These are phyloP conservation scores for Lagerstroemia speciosa DNA, from an alignment of 345 rosid species.

Conservation along the genomic window DNA sequence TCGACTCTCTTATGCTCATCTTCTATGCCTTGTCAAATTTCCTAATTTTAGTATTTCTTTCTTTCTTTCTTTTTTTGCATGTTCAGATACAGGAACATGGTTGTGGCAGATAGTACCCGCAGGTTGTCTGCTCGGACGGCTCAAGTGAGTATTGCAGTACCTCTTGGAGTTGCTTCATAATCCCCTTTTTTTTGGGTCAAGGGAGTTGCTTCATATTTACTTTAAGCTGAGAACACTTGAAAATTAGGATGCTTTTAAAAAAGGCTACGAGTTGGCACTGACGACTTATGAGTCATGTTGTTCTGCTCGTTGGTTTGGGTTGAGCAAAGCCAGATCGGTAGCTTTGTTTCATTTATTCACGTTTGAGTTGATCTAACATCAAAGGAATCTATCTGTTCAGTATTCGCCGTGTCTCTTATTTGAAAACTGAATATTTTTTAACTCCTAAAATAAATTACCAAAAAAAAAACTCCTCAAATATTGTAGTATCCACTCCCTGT, in stretches of 20 bases:
- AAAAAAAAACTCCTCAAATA: neutral
- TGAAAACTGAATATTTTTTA: neutral
- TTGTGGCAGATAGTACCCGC: neutral
- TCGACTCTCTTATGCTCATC: neutral
- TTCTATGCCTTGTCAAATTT: neutral
- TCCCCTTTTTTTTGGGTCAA: too few species aligned
- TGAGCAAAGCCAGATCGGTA: neutral
- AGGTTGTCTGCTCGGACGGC: neutral
- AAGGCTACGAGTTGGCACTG: neutral
- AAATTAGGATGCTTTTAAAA: neutral
- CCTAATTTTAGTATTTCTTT: neutral
- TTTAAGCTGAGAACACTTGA: neutral
- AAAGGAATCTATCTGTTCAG: neutral
- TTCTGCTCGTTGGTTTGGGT: neutral
- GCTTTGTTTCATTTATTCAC: neutral
- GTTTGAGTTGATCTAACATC: neutral
- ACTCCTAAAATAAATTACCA: too few species aligned
- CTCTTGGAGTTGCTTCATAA: neutral
- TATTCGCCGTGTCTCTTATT: neutral
- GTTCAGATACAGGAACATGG: neutral
- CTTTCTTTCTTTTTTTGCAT: neutral
- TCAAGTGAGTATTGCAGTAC: neutral
- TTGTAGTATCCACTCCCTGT: neutral
- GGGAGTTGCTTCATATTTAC: neutral
- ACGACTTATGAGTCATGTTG: neutral